Evolutionary conservation across 1,284 basidiomycete genomes (phyloP), one percentile per base, ranked within the genome.

Genomic region (Boletus sp.): DNA sequence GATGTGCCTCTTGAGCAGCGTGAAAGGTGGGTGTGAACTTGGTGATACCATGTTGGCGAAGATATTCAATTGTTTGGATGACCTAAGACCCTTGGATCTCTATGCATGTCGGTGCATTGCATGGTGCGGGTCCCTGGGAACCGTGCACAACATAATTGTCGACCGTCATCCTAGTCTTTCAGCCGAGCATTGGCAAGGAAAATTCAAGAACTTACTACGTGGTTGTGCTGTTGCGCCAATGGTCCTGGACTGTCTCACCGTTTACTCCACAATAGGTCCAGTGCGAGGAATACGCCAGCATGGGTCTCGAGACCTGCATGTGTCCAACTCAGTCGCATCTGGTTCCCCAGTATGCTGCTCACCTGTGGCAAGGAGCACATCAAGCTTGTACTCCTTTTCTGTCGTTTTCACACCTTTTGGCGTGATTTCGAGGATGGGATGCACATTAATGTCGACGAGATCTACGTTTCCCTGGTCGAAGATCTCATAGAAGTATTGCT

Each of bases 321-420:
- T 9, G 1, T 19, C 26, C 9, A 17, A n/a, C 26, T 48, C 17
- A 49, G 27, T 9, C 13, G 14, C 19, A 5, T 2, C 0, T 9
- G 2, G 5, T 12, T 12, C 2, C 16, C 13, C 3, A 23, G 20
- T 1, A 30, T 5, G 8, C 27, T n/a, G 8, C 53, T 7, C 16
- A 56, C 56, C 56, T 1, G 56, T 56, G 2, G 56, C 56, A 34
- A 56, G 27, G 3, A 58, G 56, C 3, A 55, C 46, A 5, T 59
- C 56, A 2, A 57, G 3, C 8, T 57, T 46, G 22, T 46, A 27
- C 33, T 59, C 48, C 23, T 20, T 30, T 8, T 44, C 46, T 8
- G 9, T 20, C 23, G 48, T 61, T 32, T 46, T 54, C 16, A 57
- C 39, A 6, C 52, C 57, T 22, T 41, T 46, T 4, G 39, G 33